Evolutionary conservation across 768 basidiomycete genomes (phyloP).

Genomic region (Russula virescens): DNA sequence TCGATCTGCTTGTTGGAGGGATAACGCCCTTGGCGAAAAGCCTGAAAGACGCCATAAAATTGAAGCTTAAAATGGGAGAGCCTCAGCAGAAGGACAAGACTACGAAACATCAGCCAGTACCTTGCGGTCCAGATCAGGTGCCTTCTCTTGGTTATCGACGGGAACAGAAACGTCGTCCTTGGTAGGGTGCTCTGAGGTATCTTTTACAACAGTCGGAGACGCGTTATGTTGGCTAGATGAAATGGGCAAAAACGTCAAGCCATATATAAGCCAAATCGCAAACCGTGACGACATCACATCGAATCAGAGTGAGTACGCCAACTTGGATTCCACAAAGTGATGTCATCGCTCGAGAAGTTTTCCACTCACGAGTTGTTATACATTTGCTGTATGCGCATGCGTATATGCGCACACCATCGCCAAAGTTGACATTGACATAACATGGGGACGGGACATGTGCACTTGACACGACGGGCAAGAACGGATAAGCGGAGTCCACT

Average conservation of each 20-base stretch:
- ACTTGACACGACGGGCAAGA: no score
- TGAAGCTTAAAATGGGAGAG: constrained; percentile 43
- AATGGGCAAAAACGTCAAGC: no score
- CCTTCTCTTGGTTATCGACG: constrained; percentile 51
- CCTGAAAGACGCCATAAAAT: constrained; percentile 75
- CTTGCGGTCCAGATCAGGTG: constrained; percentile 79
- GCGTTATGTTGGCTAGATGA: constrained; percentile 32
- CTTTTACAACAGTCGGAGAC: constrained; percentile 59
- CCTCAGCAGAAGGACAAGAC: background rate
- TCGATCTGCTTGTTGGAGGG: constrained; percentile 82
- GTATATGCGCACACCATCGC: no score
- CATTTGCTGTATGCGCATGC: no score
- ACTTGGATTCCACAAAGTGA: constrained; percentile 8
- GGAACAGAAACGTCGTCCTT: constrained; percentile 57
- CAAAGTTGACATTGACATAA: no score
- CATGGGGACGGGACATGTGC: no score
- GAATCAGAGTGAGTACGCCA: background rate
- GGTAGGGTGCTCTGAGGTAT: constrained; percentile 53
- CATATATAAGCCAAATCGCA: background rate
- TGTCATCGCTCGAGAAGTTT: constrained; percentile 1
- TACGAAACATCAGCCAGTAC: constrained; percentile 34
- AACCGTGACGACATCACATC: background rate
- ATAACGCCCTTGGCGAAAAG: constrained; percentile 71
- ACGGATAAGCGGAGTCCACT: no score
- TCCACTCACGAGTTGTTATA: no score